Evolutionary conservation across 768 basidiomycete genomes (phyloP), one percentile per base, ranked within the genome.

Genomic region (Phlegmacium glaucopus): DNA sequence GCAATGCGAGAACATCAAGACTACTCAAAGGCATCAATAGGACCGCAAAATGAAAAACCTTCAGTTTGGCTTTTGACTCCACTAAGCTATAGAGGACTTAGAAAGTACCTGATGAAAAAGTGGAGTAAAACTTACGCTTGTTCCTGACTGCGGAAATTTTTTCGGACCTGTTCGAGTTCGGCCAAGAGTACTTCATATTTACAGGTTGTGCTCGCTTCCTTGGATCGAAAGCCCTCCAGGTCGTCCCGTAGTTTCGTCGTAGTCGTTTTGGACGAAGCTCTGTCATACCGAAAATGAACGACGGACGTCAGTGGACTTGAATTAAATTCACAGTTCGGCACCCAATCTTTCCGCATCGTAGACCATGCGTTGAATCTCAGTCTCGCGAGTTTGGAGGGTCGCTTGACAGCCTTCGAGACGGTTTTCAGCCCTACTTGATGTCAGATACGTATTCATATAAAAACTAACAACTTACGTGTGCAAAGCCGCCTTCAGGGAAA

Each of bases 11-110:
- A 16, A 30, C 22, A 26, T 35, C 8, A 42, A 10, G n/a, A 15
- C 9, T 9, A 17, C 32, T 39, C n/a, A 45, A 22, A 25, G 9
- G 17, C 41, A 28, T 27, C 18, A 26, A 15, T 12, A 16, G 34
- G 13, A 26, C 13, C n/a, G n/a, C 22, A 5, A 22, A 22, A 3
- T 22, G 2, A 5, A n/a, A 12, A 9, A 49, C 50, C 47, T 53
- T 58, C 22, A 57, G 18, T 34, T 50, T 32, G 7, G n/a, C 25
- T 9, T 22, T 34, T 42, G 46, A 48, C 17, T 27, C 45, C 6
- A 17, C 2, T 12, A 49, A 13, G 15, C 47, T 49, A 36, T 8
- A 11, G 13, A 45, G 9, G 16, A 26, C 26, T 26, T 18, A 18
- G 40, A 16, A 41, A 2, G 13, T 13, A 5, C 13, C 26, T 41